Evolutionary conservation across 306 rosid genomes (phyloP).

Genomic region (Dryas drummondii): DNA sequence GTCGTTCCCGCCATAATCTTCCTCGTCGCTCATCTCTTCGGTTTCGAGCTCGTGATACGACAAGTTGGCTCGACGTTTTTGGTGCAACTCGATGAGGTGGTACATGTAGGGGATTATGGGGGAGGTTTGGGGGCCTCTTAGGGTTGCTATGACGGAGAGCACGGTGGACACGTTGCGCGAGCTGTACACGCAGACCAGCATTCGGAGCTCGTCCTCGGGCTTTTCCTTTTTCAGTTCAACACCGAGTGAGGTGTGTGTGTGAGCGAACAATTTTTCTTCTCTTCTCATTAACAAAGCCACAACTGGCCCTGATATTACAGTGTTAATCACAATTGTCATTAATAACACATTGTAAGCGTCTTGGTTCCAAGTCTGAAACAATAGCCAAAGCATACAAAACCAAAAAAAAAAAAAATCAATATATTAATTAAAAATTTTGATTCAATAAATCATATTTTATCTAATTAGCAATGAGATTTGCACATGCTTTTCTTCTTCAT

Average conservation of each 20-base stretch:
- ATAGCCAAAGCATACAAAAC: conserved; percentile 1
- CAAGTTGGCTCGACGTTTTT: conserved; percentile 52
- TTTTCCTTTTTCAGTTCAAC: conserved; percentile 36
- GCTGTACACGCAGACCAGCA: conserved; percentile 71
- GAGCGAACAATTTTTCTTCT: conserved; percentile 58
- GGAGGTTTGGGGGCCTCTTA: conserved; percentile 46
- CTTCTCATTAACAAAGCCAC: conserved; percentile 62
- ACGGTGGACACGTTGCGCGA: conserved; percentile 68
- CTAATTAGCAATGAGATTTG: too few relatives aligned
- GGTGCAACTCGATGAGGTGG: conserved; percentile 75
- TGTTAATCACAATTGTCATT: conserved; percentile 61
- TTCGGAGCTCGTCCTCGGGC: conserved; percentile 53
- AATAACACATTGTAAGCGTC: conserved; percentile 64
- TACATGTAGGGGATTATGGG: conserved; percentile 52
- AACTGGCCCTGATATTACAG: conserved; percentile 74
- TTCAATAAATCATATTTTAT: too few relatives aligned
- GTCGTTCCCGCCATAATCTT: conserved; percentile 78
- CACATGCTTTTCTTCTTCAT: too few relatives aligned
- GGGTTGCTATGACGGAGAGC: conserved; percentile 50
- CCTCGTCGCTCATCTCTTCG: conserved; percentile 66
- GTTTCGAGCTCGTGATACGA: conserved; percentile 75
- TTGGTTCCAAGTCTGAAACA: conserved; percentile 46
- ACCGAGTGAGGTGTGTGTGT: conserved; percentile 43
- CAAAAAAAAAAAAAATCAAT: conserved; percentile 4
- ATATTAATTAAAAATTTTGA: too few relatives aligned